Conservation (phyloP, 331 rosid genomes). For the Ulmus americana region DNA sequence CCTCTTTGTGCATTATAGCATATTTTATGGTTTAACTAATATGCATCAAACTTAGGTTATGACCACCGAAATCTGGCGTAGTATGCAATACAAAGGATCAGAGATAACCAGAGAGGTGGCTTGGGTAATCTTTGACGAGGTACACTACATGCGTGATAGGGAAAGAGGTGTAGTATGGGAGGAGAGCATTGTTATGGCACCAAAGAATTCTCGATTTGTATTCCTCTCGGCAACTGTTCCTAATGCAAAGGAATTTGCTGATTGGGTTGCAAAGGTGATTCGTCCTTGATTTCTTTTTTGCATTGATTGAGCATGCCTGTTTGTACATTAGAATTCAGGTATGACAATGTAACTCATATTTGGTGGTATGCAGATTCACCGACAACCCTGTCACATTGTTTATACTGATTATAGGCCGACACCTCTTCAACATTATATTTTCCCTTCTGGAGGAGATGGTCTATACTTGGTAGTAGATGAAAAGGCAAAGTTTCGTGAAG, state of each 20-base stretch:
- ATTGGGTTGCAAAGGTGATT: slow-evolving; percentile 91
- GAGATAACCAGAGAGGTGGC: slow-evolving; percentile 87
- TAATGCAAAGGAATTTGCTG: slow-evolving; percentile 86
- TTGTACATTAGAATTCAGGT: not conserved
- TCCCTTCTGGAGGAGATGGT: slow-evolving; percentile 82
- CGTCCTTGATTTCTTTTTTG: not conserved
- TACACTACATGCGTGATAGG: slow-evolving; percentile 91
- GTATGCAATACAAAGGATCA: slow-evolving; percentile 96
- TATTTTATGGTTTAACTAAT: not conserved
- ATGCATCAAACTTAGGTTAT: slow-evolving; percentile 51
- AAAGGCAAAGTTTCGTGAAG: slow-evolving; percentile 75
- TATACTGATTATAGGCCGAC: slow-evolving; percentile 95
- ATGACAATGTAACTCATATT: not conserved
- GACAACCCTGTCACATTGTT: slow-evolving; percentile 89
- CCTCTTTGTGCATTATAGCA: not conserved
- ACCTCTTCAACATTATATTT: slow-evolving; percentile 89
- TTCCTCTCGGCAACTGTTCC: slow-evolving; percentile 96
- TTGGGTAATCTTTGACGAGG: slow-evolving; percentile 91
- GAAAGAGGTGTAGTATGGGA: slow-evolving; percentile 99
- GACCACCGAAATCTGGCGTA: slow-evolving; percentile 96
- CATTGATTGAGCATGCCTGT: not conserved
- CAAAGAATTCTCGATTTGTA: slow-evolving; percentile 80
- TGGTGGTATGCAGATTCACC: slow-evolving; percentile 57
- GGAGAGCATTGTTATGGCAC: slow-evolving; percentile 96
- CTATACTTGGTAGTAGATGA: slow-evolving; percentile 85